A percentile compares a stretch with the other conserved stretches of the same genome.
phyloP scores from a whole-genome alignment of 306 rosid genomes.

The Cucumis cinereus region DNA sequence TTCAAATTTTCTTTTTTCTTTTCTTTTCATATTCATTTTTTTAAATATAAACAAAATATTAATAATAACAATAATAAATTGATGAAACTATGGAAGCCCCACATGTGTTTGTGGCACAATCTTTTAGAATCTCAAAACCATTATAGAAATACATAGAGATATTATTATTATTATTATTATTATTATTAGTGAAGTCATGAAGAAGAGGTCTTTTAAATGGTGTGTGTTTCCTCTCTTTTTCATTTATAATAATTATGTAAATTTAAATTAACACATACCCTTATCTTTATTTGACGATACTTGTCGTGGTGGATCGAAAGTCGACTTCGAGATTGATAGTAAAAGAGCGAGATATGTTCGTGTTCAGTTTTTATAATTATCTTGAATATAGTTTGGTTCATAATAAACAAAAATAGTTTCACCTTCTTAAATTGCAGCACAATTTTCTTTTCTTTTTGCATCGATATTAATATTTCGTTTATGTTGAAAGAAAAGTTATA shows the following conservation, averaged over 20 bases:
- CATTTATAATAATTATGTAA: no score
- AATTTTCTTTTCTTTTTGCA: neutral
- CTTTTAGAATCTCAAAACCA: slow-evolving; percentile 2
- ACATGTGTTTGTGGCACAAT: slow-evolving; percentile 6
- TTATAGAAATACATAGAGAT: neutral
- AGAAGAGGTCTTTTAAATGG: neutral
- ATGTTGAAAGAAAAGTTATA: no score
- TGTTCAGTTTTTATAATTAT: no score
- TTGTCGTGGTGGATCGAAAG: no score
- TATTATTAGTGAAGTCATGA: neutral
- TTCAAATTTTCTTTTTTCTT: neutral
- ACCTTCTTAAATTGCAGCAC: neutral
- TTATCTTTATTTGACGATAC: neutral
- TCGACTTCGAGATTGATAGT: no score
- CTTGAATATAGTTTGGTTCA: no score
- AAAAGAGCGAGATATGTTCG: no score
- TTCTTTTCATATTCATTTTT: neutral
- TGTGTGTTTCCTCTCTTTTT: neutral
- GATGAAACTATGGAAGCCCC: neutral
- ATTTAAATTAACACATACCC: neutral
- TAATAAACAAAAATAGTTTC: no score
- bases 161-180: no score
- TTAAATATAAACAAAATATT: no score
- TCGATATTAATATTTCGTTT: neutral
- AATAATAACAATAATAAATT: no score